These are phyloP conservation scores for Datura wrightii DNA, from an alignment of 257 asterid species.

Conservation along the genomic window DNA sequence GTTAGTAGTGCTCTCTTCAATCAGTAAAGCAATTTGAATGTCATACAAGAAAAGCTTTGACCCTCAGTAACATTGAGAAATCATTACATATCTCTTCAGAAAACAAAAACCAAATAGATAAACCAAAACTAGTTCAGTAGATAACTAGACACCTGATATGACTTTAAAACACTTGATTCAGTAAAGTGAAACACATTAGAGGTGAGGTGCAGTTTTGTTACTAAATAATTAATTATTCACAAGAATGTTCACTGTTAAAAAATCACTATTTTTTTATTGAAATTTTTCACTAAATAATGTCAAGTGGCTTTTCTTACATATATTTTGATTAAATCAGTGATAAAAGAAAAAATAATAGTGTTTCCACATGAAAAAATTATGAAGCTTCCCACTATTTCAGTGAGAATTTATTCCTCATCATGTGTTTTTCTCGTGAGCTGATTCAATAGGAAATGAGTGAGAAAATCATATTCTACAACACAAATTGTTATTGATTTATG, in stretches of 20 bases:
- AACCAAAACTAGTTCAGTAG: not conserved
- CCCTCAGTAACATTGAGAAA: not conserved
- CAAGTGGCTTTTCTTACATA: too few relatives aligned
- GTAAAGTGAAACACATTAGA: not conserved
- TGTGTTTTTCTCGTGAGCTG: too few relatives aligned
- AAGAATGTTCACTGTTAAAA: not conserved
- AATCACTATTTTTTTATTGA: too few relatives aligned
- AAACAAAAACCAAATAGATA: not conserved
- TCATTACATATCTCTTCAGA: not conserved
- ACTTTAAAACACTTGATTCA: not conserved
- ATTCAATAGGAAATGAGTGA: too few relatives aligned
- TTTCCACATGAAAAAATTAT: too few relatives aligned
- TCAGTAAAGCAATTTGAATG: not conserved
- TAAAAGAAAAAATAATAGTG: too few relatives aligned
- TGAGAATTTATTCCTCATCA: too few relatives aligned
- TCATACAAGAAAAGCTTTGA: not conserved
- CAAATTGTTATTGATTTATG: too few relatives aligned
- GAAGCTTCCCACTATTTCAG: too few relatives aligned
- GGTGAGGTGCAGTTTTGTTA: not conserved
- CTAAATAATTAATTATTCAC: not conserved
- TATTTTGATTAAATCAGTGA: too few relatives aligned
- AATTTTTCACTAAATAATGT: too few relatives aligned
- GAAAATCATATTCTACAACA: too few relatives aligned
- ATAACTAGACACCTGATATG: not conserved
- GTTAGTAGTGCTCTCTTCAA: not conserved